A percentile compares a stretch with the other conserved stretches of the same genome.
These are phyloP conservation scores for Suillus fuscotomentosus DNA, from an alignment of 768 basidiomycete genomes.

Conservation along the genomic window DNA sequence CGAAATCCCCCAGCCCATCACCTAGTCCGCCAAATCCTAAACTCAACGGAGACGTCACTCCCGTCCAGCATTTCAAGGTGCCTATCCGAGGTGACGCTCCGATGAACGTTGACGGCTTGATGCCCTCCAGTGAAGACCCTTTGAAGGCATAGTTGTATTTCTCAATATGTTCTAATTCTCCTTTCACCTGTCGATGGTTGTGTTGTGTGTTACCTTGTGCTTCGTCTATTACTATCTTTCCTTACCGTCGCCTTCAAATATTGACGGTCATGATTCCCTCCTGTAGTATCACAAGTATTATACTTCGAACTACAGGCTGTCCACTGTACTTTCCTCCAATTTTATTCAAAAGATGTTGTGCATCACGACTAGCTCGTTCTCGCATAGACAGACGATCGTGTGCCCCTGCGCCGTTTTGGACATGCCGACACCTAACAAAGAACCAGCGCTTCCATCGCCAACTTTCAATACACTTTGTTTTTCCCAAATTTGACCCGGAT, in stretches of 20 bases:
- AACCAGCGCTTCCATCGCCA: constrained; percentile 66
- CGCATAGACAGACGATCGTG: constrained; percentile 70
- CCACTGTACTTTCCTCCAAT: constrained; percentile 29
- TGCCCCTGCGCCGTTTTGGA: constrained; percentile 36
- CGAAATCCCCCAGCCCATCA: constrained; percentile 25
- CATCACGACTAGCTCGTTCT: constrained; percentile 70
- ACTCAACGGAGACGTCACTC: constrained; percentile 46
- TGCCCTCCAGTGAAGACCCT: constrained; percentile 66
- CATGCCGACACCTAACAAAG: constrained; percentile 73
- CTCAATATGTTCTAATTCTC: not conserved
- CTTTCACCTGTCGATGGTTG: constrained; percentile 6
- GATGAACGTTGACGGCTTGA: constrained; percentile 60
- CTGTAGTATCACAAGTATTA: constrained; percentile 35
- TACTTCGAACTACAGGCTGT: constrained; percentile 33
- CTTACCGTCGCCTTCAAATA: constrained; percentile 23
- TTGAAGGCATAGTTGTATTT: constrained; percentile 32
- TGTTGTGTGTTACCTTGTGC: constrained; percentile 21
- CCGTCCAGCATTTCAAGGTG: constrained; percentile 49
- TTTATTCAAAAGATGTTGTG: constrained; percentile 31
- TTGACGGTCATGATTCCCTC: constrained; percentile 37
- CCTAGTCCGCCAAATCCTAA: constrained; percentile 39
- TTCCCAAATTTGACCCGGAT: constrained; percentile 54
- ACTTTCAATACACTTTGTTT: constrained; percentile 83
- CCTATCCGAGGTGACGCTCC: constrained; percentile 54
- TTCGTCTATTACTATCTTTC: constrained; percentile 31